Evolutionary conservation across 306 rosid genomes (phyloP).

Genomic region (Trichosanthes truncata): DNA sequence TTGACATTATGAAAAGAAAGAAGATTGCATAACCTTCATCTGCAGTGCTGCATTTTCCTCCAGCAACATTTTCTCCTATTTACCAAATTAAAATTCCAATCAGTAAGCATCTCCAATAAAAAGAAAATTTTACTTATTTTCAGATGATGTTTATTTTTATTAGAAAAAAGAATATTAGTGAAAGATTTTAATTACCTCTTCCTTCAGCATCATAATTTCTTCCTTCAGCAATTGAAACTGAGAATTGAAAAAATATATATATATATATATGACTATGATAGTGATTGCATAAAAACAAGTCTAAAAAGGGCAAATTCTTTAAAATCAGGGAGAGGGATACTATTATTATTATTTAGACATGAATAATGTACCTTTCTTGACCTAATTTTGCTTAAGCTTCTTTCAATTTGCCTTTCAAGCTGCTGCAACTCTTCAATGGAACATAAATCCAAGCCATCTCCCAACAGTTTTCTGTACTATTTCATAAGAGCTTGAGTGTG

Average conservation of each 20-base stretch:
- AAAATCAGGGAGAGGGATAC: neutral
- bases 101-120: neutral
- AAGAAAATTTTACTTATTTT: neutral
- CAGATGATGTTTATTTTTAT: neutral
- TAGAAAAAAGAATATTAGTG: neutral
- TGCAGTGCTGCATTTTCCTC: conserved; percentile 47
- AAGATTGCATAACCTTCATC: conserved; percentile 30
- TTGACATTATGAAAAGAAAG: neutral
- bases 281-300: neutral
- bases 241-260: neutral
- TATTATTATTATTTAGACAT: neutral
- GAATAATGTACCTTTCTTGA: conserved; percentile 52
- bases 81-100: neutral
- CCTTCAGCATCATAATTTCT: conserved; percentile 50
- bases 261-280: neutral
- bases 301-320: neutral
- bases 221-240: conserved; percentile 51
- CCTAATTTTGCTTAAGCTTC: conserved; percentile 67
- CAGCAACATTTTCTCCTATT: conserved; percentile 48
- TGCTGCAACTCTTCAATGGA: conserved; percentile 48
- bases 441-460: conserved; percentile 56
- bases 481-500: neutral
- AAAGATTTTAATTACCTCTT: conserved; percentile 39
- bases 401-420: conserved; percentile 57
- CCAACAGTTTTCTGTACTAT: conserved; percentile 59